Evolutionary conservation across 805 yeast genomes (phyloP).

Genomic region (Metschnikowia baotianmanensis): DNA sequence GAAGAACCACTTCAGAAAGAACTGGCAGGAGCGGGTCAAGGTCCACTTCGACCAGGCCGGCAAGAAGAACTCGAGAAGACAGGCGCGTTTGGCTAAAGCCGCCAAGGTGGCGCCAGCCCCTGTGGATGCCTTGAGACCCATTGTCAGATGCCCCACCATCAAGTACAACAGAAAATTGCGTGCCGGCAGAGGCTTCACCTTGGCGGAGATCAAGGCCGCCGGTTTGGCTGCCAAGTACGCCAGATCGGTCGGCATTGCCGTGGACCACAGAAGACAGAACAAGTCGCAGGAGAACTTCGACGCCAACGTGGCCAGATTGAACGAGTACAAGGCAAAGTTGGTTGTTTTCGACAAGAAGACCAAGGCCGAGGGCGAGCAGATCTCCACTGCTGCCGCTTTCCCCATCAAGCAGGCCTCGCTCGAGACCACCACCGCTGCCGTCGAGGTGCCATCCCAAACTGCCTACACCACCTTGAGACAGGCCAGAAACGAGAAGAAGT

Average conservation of each 20-base stretch:
- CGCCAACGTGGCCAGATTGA: conserved; percentile 91
- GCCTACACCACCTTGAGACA: conserved; percentile 95
- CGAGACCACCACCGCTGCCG: conserved; percentile 86
- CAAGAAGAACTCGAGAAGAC: conserved; percentile 96
- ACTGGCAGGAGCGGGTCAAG: conserved; percentile 99
- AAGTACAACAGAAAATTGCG: conserved; percentile 99
- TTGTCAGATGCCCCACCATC: conserved; percentile 98
- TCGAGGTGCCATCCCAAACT: conserved; percentile 62
- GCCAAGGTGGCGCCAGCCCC: conserved; percentile 98
- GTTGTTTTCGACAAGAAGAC: conserved; percentile 93
- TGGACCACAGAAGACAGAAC: conserved; percentile 99
- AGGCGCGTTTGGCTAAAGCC: conserved; percentile 89
- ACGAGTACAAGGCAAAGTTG: conserved; percentile 94
- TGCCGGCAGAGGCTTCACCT: conserved; percentile 99
- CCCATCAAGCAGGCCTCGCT: conserved; percentile 80
- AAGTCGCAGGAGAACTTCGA: conserved; percentile 94
- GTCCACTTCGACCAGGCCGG: conserved; percentile 99
- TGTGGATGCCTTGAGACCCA: conserved; percentile 92
- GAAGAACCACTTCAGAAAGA: conserved; percentile 99
- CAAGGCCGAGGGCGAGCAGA: conserved; percentile 74
- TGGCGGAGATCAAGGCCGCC: conserved; percentile 97
- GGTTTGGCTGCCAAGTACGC: conserved; percentile 90
- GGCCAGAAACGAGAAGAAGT: conserved; percentile 93
- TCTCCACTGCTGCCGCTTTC: conserved; percentile 71
- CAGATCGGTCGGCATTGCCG: conserved; percentile 97